Evolutionary conservation across 805 yeast species (phyloP).

Genomic region (Candida boidinii): DNA sequence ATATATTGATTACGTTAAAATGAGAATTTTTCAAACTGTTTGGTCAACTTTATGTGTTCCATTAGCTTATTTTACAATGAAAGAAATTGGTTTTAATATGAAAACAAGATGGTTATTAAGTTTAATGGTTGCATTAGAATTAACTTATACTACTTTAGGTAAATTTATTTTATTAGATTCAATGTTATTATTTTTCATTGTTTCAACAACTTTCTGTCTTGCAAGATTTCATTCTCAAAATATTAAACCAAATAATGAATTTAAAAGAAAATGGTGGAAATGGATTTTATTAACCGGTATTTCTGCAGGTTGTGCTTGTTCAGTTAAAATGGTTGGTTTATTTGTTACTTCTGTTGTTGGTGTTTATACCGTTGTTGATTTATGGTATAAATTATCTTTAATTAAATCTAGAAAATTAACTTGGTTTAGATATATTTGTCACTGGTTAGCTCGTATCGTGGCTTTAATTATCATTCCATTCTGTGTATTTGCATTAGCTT

Average conservation of each 20-base stretch:
- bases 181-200: slow-evolving; percentile 82
- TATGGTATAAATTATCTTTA: slow-evolving; percentile 81
- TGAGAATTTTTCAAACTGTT: slow-evolving; percentile 82
- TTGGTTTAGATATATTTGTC: slow-evolving; percentile 40
- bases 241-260: slow-evolving; percentile 34
- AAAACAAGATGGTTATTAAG: slow-evolving; percentile 72
- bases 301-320: slow-evolving; percentile 80
- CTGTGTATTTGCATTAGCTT: slow-evolving; percentile 51
- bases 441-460: slow-evolving; percentile 60
- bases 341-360: slow-evolving; percentile 87
- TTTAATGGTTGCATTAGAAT: slow-evolving; percentile 73
- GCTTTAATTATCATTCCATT: slow-evolving; percentile 61
- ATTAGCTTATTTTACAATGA: slow-evolving; percentile 73
- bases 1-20: slow-evolving; percentile 66
- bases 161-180: slow-evolving; percentile 89
- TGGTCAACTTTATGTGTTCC: slow-evolving; percentile 85
- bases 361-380: slow-evolving; percentile 76
- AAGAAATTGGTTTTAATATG: slow-evolving; percentile 63
- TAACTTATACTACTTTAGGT: slow-evolving; percentile 76
- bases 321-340: slow-evolving; percentile 95
- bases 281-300: slow-evolving; percentile 85
- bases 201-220: slow-evolving; percentile 68
- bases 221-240: slow-evolving; percentile 61
- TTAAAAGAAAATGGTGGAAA: slow-evolving; percentile 83
- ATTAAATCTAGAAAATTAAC: slow-evolving; percentile 46